These are phyloP conservation scores for Beta corolliflora DNA, from an alignment of 179 eudicot genomes.

Conservation along the genomic window DNA sequence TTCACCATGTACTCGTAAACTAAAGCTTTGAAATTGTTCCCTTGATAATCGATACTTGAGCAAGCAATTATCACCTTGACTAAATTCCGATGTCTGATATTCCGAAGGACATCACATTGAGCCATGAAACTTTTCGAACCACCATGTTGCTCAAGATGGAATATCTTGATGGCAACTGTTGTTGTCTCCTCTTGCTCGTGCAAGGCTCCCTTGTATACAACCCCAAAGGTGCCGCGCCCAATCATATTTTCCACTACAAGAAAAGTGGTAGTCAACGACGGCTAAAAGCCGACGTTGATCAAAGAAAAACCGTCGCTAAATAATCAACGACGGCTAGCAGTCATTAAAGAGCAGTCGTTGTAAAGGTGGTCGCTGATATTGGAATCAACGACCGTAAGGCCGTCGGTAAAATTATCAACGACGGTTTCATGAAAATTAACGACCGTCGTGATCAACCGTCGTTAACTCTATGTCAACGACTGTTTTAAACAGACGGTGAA, in stretches of 20 bases:
- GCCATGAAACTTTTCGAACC: neutral
- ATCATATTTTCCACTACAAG: constrained; percentile 19
- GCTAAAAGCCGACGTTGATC: no score
- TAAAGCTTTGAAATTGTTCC: constrained; percentile 28
- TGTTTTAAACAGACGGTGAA: no score
- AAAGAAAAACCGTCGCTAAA: no score
- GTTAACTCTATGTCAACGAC: no score
- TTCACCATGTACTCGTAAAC: constrained; percentile 30
- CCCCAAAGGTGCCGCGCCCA: constrained; percentile 25
- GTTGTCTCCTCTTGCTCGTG: neutral
- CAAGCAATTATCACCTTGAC: neutral
- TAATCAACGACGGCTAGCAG: no score
- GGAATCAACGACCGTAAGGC: no score
- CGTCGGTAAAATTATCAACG: no score
- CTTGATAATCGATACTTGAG: neutral
- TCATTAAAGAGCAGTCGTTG: no score
- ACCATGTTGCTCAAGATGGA: neutral
- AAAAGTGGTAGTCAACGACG: no score
- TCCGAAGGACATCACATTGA: neutral
- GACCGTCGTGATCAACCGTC: no score
- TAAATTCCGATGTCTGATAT: neutral
- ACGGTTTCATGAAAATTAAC: no score
- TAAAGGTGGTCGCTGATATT: no score
- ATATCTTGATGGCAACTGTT: neutral
- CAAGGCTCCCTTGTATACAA: constrained; percentile 29